Evolutionary conservation across 129 eudicot species (phyloP).

Genomic region (Logfia minima): DNA sequence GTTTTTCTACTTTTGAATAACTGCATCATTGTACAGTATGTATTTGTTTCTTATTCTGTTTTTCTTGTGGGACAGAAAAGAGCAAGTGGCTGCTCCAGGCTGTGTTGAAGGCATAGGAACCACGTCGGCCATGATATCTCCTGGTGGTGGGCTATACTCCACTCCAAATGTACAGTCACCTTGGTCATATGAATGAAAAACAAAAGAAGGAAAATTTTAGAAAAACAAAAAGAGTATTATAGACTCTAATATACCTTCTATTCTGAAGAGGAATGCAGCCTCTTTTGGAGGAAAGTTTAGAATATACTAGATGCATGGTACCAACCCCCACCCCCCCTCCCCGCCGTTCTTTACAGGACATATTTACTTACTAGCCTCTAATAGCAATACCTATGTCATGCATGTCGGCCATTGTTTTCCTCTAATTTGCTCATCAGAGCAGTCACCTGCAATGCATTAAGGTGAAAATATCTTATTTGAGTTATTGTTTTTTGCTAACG

Average conservation of each 20-base stretch:
- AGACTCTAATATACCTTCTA: constrained; percentile 41
- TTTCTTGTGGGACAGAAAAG: constrained; percentile 40
- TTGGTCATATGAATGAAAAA: constrained; percentile 73
- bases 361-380: neutral
- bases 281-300: constrained; percentile 54
- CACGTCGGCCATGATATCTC: constrained; percentile 42
- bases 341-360: neutral
- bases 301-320: constrained; percentile 35
- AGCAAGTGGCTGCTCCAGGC: constrained; percentile 46
- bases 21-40: neutral
- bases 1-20: too few relatives aligned
- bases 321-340: too few relatives aligned
- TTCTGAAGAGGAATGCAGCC: constrained; percentile 43
- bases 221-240: constrained; percentile 25
- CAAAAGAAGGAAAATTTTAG: neutral
- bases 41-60: constrained; percentile 13
- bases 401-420: neutral
- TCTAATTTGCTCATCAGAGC: neutral
- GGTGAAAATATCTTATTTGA: neutral
- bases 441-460: neutral
- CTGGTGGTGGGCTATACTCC: constrained; percentile 62
- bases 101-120: constrained; percentile 52
- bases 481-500: neutral
- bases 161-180: constrained; percentile 74
- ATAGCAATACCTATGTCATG: neutral